Conservation (phyloP, 1,284 basidiomycete species). For the Pisolithus thermaeus region DNA sequence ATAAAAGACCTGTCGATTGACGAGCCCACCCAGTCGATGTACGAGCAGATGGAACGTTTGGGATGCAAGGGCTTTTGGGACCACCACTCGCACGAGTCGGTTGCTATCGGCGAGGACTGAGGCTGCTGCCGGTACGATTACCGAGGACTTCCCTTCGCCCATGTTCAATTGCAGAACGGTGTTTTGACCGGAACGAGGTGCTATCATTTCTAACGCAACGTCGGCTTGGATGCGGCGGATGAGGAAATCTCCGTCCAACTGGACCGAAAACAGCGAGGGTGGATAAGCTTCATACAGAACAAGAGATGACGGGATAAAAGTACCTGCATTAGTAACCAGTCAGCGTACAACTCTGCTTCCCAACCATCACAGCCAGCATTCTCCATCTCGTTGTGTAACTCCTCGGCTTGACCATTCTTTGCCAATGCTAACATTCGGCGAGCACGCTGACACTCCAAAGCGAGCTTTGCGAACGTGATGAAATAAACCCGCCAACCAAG, state of each 20-base stretch:
- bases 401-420: slow-evolving; percentile 15
- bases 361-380: slow-evolving; percentile 13
- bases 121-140: slow-evolving; percentile 37
- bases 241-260: slow-evolving; percentile 42
- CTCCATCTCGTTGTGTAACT: slow-evolving; percentile 32
- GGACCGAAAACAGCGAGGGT: neutral
- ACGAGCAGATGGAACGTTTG: slow-evolving; percentile 47
- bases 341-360: slow-evolving; percentile 20
- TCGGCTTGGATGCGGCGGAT: slow-evolving; percentile 37
- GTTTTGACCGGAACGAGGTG: slow-evolving; percentile 32
- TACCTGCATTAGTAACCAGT: slow-evolving; percentile 45
- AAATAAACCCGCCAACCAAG: slow-evolving; percentile 20
- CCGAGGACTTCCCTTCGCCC: slow-evolving; percentile 55
- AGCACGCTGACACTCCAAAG: too few species aligned
- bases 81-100: slow-evolving; percentile 35
- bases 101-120: too few species aligned
- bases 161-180: slow-evolving; percentile 48
- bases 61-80: slow-evolving; percentile 37
- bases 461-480: too few species aligned
- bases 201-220: slow-evolving; percentile 44
- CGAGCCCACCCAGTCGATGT: slow-evolving; percentile 37
- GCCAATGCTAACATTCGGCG: neutral
- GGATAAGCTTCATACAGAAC: too few species aligned
- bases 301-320: neutral
- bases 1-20: slow-evolving; percentile 42